Conservation (phyloP, 2,329 filamentous ascomycete species). For the Cladosporium cucumerinum region DNA sequence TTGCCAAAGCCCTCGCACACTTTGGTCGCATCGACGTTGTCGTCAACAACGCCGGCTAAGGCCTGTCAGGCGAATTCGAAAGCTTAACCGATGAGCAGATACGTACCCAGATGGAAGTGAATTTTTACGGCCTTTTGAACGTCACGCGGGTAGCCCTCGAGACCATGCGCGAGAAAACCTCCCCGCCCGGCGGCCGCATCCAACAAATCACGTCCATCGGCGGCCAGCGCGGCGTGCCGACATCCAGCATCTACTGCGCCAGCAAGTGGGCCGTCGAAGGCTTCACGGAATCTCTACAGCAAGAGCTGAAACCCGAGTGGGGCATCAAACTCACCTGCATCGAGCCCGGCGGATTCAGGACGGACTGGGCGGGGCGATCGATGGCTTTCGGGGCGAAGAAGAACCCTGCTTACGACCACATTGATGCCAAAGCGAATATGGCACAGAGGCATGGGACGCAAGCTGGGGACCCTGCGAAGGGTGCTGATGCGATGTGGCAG, state of each 20-base stretch:
- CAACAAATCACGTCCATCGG: constrained; percentile 56
- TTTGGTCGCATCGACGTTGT: constrained; percentile 59
- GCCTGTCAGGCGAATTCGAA: constrained; percentile 53
- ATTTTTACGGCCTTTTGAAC: constrained; percentile 57
- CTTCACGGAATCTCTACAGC: constrained; percentile 43
- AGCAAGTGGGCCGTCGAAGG: constrained; percentile 50
- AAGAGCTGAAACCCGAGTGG: constrained; percentile 48
- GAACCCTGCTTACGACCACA: constrained; percentile 48
- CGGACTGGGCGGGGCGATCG: constrained; percentile 45
- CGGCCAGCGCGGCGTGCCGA: constrained; percentile 42
- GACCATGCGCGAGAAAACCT: constrained; percentile 44
- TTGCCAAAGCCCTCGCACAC: constrained; percentile 44
- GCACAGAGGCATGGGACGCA: constrained; percentile 42
- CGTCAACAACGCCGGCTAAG: constrained; percentile 61
- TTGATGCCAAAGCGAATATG: constrained; percentile 44
- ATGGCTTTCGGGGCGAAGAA: constrained; percentile 48
- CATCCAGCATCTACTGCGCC: constrained; percentile 41
- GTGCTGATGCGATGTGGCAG: constrained; percentile 50
- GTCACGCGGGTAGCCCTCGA: constrained; percentile 49
- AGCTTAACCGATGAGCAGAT: constrained; percentile 49
- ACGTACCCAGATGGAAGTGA: constrained; percentile 52
- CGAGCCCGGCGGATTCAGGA: constrained; percentile 47
- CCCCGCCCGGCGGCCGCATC: constrained; percentile 50
- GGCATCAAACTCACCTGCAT: constrained; percentile 46
- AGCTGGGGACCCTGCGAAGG: constrained; percentile 51